Base-by-base conservation (phyloP, 1,284 basidiomycete species). In the Pseudozyma thailandica region DNA sequence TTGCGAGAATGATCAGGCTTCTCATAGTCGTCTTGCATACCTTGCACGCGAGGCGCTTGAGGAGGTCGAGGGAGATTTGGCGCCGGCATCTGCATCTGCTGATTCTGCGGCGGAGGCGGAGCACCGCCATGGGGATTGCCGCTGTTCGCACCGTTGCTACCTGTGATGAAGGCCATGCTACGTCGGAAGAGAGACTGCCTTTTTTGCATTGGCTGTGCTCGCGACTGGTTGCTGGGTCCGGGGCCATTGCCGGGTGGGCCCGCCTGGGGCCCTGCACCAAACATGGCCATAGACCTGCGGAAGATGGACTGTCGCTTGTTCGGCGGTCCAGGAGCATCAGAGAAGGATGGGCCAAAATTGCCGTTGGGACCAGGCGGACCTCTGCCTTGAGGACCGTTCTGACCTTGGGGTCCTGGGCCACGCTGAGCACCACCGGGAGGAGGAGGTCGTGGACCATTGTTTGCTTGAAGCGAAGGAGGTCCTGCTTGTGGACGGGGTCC, bases 1-100 rank as follows among this genome's bases (percentile, higher is more conserved):
- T 77, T 75, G n/a, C 77, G 66, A 4, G 65, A 56, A 15, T 70
- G 57, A 16, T 70, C 64, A 2, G 74, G 73, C 55, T 77, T 79
- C 37, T 77, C 77, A 23, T 20, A 59, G 46, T 72, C 70, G 42
- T 63, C 51, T 39, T 66, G 50, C 44, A 74, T 50, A 18, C 74
- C 77, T 25, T 72, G 56, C 8, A 76, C 69, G 25, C 75, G 64
- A 2, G 70, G 73, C 18, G 51, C 47, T 15, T 54, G n/a, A 10
- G 65, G 50, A 27, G 49, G 51, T 18, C 50, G 68, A 12, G 61
- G 55, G 10, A 35, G 13, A 35, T 35, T 7, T 35, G 43, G 42
- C 4, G 42, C 39, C 1, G 63, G 57, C 57, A 66, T 60, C 12
- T 49, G 63, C 63, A 60, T 60, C n/a, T 66, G 52, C 52, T 58